Evolutionary conservation across 371 early-diverging fungal species (phyloP).

Genomic region (Apophysomyces sp.): DNA sequence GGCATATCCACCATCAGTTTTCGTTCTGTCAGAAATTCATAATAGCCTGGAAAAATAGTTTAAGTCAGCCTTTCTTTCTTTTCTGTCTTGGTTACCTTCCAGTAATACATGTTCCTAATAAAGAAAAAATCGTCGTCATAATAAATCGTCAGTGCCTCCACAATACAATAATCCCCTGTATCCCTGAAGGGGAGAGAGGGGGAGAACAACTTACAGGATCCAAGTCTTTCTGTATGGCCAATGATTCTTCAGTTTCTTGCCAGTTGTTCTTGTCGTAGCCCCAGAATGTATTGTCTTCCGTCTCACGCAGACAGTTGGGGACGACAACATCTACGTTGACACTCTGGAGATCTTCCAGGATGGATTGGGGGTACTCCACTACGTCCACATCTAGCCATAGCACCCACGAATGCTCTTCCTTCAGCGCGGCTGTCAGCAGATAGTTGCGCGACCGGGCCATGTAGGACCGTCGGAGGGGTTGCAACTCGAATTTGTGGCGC

Average conservation of each 20-base stretch:
- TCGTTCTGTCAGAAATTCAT: conserved; percentile 43
- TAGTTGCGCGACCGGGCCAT: conserved; percentile 64
- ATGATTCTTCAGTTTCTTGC: conserved; percentile 62
- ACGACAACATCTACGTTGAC: conserved; percentile 59
- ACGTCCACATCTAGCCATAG: conserved; percentile 66
- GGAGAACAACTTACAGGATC: conserved; percentile 28
- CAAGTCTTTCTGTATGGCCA: conserved; percentile 49
- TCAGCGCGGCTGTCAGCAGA: conserved; percentile 49
- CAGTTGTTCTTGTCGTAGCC: conserved; percentile 72
- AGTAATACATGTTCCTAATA: conserved; percentile 33
- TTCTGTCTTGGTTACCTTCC: conserved; percentile 29
- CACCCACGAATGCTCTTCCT: conserved; percentile 55
- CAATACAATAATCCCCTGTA: no score
- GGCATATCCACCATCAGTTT: conserved; percentile 50
- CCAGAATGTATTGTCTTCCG: conserved; percentile 44
- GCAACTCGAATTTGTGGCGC: conserved; percentile 52
- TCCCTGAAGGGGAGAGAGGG: no score
- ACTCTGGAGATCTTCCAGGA: conserved; percentile 53
- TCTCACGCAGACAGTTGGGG: conserved; percentile 56
- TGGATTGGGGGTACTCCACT: conserved; percentile 50
- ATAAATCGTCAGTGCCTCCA: neutral
- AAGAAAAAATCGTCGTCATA: conserved; percentile 1
- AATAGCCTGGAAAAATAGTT: conserved; percentile 26
- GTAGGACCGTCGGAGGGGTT: conserved; percentile 51
- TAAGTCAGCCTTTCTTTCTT: neutral